These are phyloP conservation scores for Diaporthe caulivora DNA, from an alignment of 2,329 filamentous ascomycete species.

Conservation along the genomic window DNA sequence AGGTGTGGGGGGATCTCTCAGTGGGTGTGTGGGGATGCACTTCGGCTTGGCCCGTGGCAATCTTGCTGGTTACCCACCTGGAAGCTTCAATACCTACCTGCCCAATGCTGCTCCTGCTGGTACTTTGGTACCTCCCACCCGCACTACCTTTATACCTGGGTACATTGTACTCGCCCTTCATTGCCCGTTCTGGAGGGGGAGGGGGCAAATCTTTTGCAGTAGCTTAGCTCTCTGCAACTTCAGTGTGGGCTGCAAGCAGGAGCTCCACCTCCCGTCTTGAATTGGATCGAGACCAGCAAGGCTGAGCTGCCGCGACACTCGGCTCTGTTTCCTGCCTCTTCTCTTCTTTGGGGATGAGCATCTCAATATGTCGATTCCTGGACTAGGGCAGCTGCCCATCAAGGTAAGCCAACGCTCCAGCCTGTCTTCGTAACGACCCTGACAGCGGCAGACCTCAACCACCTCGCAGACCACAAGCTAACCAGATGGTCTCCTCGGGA, in stretches of 20 bases:
- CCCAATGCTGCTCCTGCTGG: background rate
- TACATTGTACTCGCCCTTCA: background rate
- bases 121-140: background rate
- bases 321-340: slow-evolving; percentile 3
- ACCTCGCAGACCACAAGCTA: background rate
- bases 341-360: slow-evolving; percentile 39
- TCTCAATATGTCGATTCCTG: slow-evolving; percentile 76
- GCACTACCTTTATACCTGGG: no score
- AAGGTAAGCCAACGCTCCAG: slow-evolving; percentile 57
- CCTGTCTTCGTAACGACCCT: no score
- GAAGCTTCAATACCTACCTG: background rate
- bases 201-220: slow-evolving; percentile 6
- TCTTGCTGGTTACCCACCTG: slow-evolving; percentile 17
- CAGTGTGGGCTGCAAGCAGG: slow-evolving; percentile 5
- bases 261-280: slow-evolving; percentile 13
- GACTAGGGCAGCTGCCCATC: slow-evolving; percentile 75
- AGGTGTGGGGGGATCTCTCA: slow-evolving; percentile 23
- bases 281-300: slow-evolving; percentile 22
- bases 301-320: slow-evolving; percentile 27
- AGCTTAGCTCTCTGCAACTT: background rate
- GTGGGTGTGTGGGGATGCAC: slow-evolving; percentile 17
- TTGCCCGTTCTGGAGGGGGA: background rate
- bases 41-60: slow-evolving; percentile 28
- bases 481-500: background rate
- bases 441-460: background rate